These are phyloP conservation scores for Selaginella moellendorffii DNA, from an alignment of 75 land plant species.

Conservation along the genomic window DNA sequence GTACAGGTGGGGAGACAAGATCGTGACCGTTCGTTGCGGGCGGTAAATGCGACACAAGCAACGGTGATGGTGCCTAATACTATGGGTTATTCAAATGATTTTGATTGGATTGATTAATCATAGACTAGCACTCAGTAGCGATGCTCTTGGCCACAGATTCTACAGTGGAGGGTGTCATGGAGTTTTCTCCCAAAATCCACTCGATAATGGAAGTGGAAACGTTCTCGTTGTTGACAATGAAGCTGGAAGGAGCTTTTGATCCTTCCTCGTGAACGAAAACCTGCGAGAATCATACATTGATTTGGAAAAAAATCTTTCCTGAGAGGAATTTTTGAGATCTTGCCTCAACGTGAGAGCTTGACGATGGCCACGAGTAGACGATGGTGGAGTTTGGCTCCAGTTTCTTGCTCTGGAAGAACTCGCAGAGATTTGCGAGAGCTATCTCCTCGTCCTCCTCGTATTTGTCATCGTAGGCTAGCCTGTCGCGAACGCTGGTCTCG, in stretches of 20 bases:
- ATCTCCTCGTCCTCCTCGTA: constrained; percentile 88
- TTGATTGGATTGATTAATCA: too few species aligned
- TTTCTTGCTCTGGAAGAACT: constrained; percentile 55
- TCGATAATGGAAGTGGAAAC: constrained; percentile 49
- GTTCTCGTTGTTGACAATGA: constrained; percentile 43
- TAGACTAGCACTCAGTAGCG: constrained; percentile 4
- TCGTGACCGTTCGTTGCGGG: too few species aligned
- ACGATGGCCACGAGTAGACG: not conserved
- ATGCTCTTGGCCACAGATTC: constrained; percentile 29
- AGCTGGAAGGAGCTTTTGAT: constrained; percentile 20
- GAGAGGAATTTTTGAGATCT: not conserved
- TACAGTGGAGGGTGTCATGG: constrained; percentile 47
- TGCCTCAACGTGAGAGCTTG: not conserved
- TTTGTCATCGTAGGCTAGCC: constrained; percentile 63
- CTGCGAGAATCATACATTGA: too few species aligned
- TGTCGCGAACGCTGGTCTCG: constrained; percentile 67
- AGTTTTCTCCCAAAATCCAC: constrained; percentile 69
- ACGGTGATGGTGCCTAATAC: too few species aligned
- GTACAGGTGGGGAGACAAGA: too few species aligned
- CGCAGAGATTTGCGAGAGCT: constrained; percentile 48
- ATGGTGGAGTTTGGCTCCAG: constrained; percentile 47
- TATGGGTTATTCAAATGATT: too few species aligned
- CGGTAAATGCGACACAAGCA: too few species aligned
- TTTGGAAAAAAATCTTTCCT: not conserved
- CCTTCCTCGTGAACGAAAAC: constrained; percentile 32